Evolutionary conservation across 2,329 filamentous ascomycete genomes (phyloP), one percentile per base, ranked within the genome.

Genomic region (Xylariaceae sp.): DNA sequence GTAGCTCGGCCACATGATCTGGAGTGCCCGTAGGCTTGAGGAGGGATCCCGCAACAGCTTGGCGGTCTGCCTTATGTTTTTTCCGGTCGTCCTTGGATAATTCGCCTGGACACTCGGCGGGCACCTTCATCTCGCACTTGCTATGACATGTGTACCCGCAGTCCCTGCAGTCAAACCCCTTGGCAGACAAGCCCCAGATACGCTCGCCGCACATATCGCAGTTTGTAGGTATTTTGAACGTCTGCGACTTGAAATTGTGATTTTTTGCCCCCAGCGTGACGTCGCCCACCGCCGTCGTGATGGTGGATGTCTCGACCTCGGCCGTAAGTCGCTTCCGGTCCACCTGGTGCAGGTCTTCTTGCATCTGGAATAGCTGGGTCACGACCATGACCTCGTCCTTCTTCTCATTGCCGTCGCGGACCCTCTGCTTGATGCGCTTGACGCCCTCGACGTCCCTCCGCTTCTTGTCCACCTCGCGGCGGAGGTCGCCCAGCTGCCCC

Each of bases 41-140:
- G 19, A 81, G 68, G 31, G 83, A 74, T 63, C 87, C 89, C 12
- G 92, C 88, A 5, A 86, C 79, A 53, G 89, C 87, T 72, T 97
- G 93, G 55, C 92, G 83, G 67, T 92, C 87, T 40, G 81, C 80
- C 72, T 97, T 97, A 61, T 96, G 79, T 64, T 92, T 95, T 77
- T 97, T 99, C 75, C 87, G 92, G 63, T 96, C 92, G 57, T 97
- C 94, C 71, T 97, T 99, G 57, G 80, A 87, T 67, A 94, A 84
- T 66, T 97, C 94, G 45, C 94, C 94, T 0, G 94, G 94, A 66
- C 94, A 99, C 67, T 96, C 90, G 7, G 94, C 89, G 0, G 94
- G 91, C 0, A 97, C 94, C 72, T 97, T 99, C 87, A 99, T 94
- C 75, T 99, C 90, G 69, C 94, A 99, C 74, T 99, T 99, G 76